Evolutionary conservation across 2,329 filamentous ascomycete species (phyloP).

Genomic region (Pseudopithomyces chartarum): DNA sequence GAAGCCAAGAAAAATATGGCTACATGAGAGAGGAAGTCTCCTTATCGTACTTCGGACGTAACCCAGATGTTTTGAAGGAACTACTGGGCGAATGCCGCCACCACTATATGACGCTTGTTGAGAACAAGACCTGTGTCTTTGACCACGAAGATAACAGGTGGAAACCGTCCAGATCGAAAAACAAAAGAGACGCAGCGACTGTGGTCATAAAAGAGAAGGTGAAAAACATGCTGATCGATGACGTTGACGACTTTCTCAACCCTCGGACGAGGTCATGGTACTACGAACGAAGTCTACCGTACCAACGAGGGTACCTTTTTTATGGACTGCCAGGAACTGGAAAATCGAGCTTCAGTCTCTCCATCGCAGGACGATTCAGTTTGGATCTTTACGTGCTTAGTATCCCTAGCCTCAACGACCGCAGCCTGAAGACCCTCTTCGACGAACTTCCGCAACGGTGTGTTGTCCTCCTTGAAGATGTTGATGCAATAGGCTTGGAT

Average conservation of each 20-base stretch:
- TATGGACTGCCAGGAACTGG: constrained; percentile 17
- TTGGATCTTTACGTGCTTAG: constrained; percentile 19
- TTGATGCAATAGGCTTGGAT: constrained; percentile 14
- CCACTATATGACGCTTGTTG: constrained; percentile 14
- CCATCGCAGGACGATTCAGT: too few species aligned
- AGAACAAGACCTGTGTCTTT: constrained; percentile 22
- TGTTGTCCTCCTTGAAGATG: constrained; percentile 20
- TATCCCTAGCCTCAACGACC: constrained; percentile 15
- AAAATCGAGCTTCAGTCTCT: constrained; percentile 17
- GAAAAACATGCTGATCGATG: constrained; percentile 67
- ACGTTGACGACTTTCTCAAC: constrained; percentile 77
- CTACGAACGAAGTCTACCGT: constrained; percentile 14
- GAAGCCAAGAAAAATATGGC: constrained; percentile 15
- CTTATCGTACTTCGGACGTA: constrained; percentile 17
- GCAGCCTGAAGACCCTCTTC: constrained; percentile 15
- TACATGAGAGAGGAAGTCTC: constrained; percentile 14
- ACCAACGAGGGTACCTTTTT: constrained; percentile 21
- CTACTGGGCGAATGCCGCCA: constrained; percentile 15
- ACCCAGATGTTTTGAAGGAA: constrained; percentile 15
- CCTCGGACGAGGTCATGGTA: constrained; percentile 59
- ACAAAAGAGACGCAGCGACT: constrained; percentile 48
- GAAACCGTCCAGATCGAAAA: constrained; percentile 14
- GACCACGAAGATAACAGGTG: constrained; percentile 17
- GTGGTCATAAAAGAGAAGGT: constrained; percentile 71
- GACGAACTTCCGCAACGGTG: constrained; percentile 16